Percentiles rank a stretch among this genome's conserved stretches.
These are phyloP conservation scores for Skeletonema marinoi DNA, from an alignment of 108 stramenopile genomes.

Conservation along the genomic window DNA sequence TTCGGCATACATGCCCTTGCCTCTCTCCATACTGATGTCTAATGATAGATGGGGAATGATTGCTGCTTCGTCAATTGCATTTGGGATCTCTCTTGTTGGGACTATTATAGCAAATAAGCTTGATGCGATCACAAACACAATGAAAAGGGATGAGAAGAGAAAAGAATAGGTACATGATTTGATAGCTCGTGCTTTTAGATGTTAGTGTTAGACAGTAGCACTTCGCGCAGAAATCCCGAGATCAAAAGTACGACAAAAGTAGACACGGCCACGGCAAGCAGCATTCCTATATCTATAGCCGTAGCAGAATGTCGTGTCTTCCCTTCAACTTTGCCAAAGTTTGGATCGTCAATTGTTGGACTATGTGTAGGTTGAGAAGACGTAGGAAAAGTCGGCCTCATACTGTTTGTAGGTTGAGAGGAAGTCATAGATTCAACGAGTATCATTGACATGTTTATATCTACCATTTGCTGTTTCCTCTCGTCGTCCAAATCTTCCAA, in stretches of 20 bases:
- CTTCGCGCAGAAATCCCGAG: neutral
- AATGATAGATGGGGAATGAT: conserved; percentile 47
- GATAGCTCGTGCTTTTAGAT: neutral
- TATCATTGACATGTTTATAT: too few relatives aligned
- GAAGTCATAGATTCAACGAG: too few relatives aligned
- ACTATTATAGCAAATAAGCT: conserved; percentile 26
- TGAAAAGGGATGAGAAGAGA: neutral
- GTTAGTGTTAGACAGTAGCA: neutral
- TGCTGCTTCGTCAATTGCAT: conserved; percentile 45
- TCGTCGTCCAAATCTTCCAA: too few relatives aligned
- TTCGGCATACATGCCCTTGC: conserved; percentile 73
- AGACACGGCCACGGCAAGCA: neutral
- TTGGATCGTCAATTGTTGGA: too few relatives aligned
- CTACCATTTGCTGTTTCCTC: too few relatives aligned
- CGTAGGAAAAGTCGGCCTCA: too few relatives aligned
- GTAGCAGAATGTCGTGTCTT: neutral
- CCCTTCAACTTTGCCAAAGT: too few relatives aligned
- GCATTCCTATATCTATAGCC: neutral
- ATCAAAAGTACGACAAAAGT: neutral
- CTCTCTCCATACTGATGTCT: conserved; percentile 53
- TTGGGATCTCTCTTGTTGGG: conserved; percentile 52
- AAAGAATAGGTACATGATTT: neutral
- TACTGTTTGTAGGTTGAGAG: too few relatives aligned
- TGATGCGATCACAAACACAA: neutral
- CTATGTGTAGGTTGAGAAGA: too few relatives aligned